Evolutionary conservation across 2,329 filamentous ascomycete species (phyloP).

Genomic region (Diaporthe sp.): DNA sequence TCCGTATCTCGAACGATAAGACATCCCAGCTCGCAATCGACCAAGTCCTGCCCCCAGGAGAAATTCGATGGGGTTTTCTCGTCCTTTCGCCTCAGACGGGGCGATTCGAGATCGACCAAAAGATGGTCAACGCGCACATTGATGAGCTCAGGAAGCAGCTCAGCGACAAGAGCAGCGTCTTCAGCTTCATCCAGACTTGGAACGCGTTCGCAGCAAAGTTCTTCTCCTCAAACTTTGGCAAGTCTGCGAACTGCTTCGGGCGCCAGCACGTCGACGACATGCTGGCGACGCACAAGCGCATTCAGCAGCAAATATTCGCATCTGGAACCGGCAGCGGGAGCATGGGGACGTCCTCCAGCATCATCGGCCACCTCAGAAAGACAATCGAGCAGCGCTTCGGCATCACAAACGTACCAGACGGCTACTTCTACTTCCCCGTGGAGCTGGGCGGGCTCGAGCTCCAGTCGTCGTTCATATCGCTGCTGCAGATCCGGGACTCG

Average conservation of each 20-base stretch:
- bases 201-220: constrained; percentile 67
- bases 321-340: constrained; percentile 26
- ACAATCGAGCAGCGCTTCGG: constrained; percentile 67
- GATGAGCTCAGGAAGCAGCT: constrained; percentile 72
- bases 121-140: constrained; percentile 71
- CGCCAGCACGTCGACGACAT: constrained; percentile 66
- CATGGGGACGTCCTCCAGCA: constrained; percentile 52
- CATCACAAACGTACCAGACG: constrained; percentile 58
- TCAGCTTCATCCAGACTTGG: constrained; percentile 63
- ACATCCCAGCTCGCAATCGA: constrained; percentile 45
- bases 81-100: constrained; percentile 65
- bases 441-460: constrained; percentile 63
- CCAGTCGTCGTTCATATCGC: constrained; percentile 59
- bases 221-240: constrained; percentile 67
- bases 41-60: constrained; percentile 59
- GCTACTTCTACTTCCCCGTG: constrained; percentile 62
- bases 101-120: constrained; percentile 71
- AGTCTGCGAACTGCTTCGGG: constrained; percentile 66
- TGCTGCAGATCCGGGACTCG: constrained; percentile 55
- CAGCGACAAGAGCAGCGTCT: constrained; percentile 62
- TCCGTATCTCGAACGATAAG: constrained; percentile 53
- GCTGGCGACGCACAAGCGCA: constrained; percentile 64
- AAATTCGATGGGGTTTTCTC: constrained; percentile 70
- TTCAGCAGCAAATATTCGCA: constrained; percentile 63
- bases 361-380: constrained; percentile 69